These are phyloP conservation scores for Aureobasidium sp. DNA, from an alignment of 2,329 filamentous ascomycete species.

Conservation along the genomic window DNA sequence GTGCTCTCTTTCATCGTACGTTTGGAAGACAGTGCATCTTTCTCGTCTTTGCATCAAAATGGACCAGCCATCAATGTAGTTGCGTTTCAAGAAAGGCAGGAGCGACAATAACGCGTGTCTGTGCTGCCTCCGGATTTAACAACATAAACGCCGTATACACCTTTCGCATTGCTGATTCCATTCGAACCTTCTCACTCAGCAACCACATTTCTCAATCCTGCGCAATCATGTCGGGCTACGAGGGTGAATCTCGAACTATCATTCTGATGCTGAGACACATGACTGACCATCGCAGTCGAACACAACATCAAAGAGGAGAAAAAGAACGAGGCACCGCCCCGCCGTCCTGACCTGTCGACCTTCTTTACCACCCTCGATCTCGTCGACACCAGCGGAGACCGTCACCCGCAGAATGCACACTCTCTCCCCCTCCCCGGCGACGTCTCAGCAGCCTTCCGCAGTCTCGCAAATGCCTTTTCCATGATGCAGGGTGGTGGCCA, in stretches of 20 bases:
- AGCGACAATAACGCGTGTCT: constrained; percentile 8
- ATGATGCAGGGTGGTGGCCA: constrained; percentile 43
- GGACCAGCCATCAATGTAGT: background rate
- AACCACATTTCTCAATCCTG: background rate
- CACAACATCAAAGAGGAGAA: constrained; percentile 40
- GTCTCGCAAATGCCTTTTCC: constrained; percentile 55
- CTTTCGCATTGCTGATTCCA: background rate
- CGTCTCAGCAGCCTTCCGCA: constrained; percentile 52
- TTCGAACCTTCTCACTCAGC: background rate
- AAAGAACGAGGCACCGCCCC: constrained; percentile 31
- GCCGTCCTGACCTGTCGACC: constrained; percentile 57
- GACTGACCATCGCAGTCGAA: too few species aligned
- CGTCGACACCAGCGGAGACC: constrained; percentile 46
- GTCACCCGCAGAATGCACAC: constrained; percentile 46
- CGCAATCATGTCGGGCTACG: constrained; percentile 40
- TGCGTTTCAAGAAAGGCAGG: background rate
- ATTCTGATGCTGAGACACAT: too few species aligned
- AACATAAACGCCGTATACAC: constrained; percentile 4
- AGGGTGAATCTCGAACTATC: too few species aligned
- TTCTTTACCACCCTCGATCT: constrained; percentile 59
- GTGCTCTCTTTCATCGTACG: background rate
- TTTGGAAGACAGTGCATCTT: background rate
- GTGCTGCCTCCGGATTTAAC: constrained; percentile 4
- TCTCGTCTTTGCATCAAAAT: background rate
- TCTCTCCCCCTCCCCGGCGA: constrained; percentile 55